phyloP scores from a whole-genome alignment of 495 filamentous ascomycete genomes.

The Ramalina peruviana region DNA sequence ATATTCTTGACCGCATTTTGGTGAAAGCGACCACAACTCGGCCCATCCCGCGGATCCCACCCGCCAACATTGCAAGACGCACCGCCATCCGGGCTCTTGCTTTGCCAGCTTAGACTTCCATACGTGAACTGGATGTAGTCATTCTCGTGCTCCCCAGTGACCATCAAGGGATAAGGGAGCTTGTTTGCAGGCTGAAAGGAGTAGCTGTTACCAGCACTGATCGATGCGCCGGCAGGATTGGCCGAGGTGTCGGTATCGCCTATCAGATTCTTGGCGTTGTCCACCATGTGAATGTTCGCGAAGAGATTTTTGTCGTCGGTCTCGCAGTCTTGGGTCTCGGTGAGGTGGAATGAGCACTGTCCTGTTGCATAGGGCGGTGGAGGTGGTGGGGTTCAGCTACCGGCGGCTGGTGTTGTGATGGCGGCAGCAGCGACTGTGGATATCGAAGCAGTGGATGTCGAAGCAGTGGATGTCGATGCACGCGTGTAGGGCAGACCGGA shows the following conservation, averaged over 20 bases:
- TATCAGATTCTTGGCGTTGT: background rate
- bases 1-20: slow-evolving; percentile 1
- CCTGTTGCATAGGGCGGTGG: too few species aligned
- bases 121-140: slow-evolving; percentile 14
- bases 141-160: slow-evolving; percentile 10
- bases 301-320: background rate
- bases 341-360: too few species aligned
- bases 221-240: background rate
- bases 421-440: too few species aligned
- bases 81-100: slow-evolving; percentile 1
- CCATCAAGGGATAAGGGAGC: slow-evolving; percentile 1
- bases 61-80: slow-evolving; percentile 6
- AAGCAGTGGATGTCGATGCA: too few species aligned
- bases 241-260: background rate
- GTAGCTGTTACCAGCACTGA: background rate
- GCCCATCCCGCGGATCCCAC: slow-evolving; percentile 1
- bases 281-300: background rate
- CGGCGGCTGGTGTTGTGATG: too few species aligned
- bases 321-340: background rate
- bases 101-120: slow-evolving; percentile 1
- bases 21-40: background rate
- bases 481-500: too few species aligned
- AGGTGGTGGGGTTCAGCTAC: too few species aligned
- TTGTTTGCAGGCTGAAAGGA: background rate
- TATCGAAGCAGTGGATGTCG: too few species aligned